Percentiles rank a stretch among this genome's conserved stretches.
Evolutionary conservation across 768 basidiomycete species (phyloP).

Genomic region (Naganishia vaughanmartiniae): DNA sequence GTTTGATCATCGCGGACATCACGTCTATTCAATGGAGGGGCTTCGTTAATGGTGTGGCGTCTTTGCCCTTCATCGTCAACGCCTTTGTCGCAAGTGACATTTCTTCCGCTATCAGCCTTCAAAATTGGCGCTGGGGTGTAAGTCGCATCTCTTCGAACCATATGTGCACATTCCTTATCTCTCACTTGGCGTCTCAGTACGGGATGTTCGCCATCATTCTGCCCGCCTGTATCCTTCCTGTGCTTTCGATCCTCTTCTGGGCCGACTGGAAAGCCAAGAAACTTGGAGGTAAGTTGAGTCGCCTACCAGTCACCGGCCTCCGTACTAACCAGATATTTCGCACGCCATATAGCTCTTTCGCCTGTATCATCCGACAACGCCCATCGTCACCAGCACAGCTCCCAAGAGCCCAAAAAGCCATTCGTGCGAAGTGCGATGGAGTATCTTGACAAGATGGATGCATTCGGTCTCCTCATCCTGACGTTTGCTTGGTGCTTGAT

Average conservation of each 20-base stretch:
- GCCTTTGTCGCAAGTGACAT: constrained; percentile 47
- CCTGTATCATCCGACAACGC: constrained; percentile 37
- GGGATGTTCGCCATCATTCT: constrained; percentile 50
- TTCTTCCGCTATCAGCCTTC: constrained; percentile 34
- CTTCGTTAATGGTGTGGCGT: constrained; percentile 40
- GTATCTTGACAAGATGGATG: constrained; percentile 37
- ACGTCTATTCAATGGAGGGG: constrained; percentile 51
- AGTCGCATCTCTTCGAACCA: constrained; percentile 16
- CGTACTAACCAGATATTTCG: background rate
- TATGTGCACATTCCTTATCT: background rate
- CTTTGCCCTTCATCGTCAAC: constrained; percentile 45
- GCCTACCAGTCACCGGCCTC: background rate
- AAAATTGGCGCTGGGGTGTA: constrained; percentile 51
- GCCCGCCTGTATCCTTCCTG: constrained; percentile 42
- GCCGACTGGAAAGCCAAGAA: constrained; percentile 41
- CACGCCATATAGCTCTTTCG: constrained; percentile 27
- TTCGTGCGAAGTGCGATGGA: constrained; percentile 14
- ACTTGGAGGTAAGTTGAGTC: constrained; percentile 34
- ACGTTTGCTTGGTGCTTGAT: constrained; percentile 43
- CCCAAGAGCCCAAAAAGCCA: constrained; percentile 3
- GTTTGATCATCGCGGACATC: constrained; percentile 48
- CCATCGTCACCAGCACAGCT: background rate
- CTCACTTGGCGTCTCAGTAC: constrained; percentile 20
- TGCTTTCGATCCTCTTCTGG: constrained; percentile 45
- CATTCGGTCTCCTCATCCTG: constrained; percentile 43